These are phyloP conservation scores for Populus nigra DNA, from an alignment of 345 rosid species.

Conservation along the genomic window DNA sequence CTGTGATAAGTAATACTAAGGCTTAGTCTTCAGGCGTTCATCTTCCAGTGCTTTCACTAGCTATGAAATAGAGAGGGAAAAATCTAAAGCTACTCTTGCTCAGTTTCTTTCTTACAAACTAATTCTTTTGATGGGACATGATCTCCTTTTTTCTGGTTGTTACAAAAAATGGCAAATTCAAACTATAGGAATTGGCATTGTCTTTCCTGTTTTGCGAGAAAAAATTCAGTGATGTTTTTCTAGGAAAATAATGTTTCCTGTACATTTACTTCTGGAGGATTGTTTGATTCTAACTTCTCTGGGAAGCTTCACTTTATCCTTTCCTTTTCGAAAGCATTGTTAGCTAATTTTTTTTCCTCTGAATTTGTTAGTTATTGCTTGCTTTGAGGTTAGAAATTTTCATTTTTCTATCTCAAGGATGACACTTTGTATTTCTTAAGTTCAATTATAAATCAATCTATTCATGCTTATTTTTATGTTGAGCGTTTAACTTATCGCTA, in stretches of 20 bases:
- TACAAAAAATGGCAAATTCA: no score
- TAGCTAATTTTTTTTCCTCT: neutral
- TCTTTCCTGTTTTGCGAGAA: neutral
- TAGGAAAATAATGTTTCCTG: neutral
- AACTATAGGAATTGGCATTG: neutral
- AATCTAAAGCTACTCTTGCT: no score
- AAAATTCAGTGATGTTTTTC: neutral
- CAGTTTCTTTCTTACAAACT: no score
- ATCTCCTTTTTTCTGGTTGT: neutral
- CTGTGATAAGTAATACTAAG: neutral
- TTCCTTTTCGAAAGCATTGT: neutral
- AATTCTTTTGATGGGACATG: neutral
- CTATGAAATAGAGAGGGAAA: no score
- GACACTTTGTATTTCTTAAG: neutral
- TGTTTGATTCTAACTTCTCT: neutral
- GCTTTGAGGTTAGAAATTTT: neutral
- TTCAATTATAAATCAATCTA: neutral
- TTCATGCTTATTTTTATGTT: neutral
- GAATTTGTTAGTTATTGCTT: neutral
- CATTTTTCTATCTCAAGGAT: neutral
- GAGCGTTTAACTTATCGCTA: constrained; percentile 7
- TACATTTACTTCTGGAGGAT: neutral
- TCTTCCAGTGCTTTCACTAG: neutral
- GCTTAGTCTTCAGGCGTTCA: neutral
- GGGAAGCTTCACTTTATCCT: neutral